Evolutionary conservation across 2,329 filamentous ascomycete species (phyloP), one percentile per base, ranked within the genome.

Genomic region (Xylariaceae sp.): DNA sequence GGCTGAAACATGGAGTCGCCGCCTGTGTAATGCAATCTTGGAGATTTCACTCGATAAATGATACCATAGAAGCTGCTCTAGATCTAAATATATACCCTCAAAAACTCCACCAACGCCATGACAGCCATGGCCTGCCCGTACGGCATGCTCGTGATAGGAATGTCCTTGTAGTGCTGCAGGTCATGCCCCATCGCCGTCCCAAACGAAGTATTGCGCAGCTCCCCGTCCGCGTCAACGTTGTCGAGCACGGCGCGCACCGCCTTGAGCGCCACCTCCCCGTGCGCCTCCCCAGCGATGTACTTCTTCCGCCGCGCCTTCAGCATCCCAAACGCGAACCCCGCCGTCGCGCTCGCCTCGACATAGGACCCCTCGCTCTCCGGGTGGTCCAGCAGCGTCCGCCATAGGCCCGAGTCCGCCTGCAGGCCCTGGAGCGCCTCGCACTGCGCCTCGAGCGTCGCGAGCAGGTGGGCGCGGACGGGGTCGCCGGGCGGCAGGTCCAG

Each of bases 41-140:
- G 22, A 6, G 6, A 11, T 6, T 26, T 11, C 11, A 6, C 22
- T 26, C 22, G 22, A 26, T 6, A 26, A 6, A 26, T 6, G 11
- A 26, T 26, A n/a, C n/a, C n/a, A n/a, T n/a, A n/a, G 22, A 6
- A 26, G 11, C 22, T 26, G 11, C 11, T 26, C 6, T 26, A 26
- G 22, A 13, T n/a, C 15, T 35, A 66, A 39, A 67, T 63, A 34
- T 76, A 84, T 24, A 73, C 73, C 36, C 84, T 72, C 62, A 87
- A 59, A 52, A 84, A 86, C 64, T 91, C 87, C 0, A 84, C 85
- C 49, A 90, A 61, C 0, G 84, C 81, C 81, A 90, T 89, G 48
- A 89, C 88, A 0, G 84, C 86, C 86, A 90, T 89, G 0, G 85
- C 84, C 61, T 90, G 87, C 0, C 87, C 87, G 54, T 90, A 90